phyloP scores from a whole-genome alignment of 2,329 filamentous ascomycete species.

The Raffaelea albimanens region DNA sequence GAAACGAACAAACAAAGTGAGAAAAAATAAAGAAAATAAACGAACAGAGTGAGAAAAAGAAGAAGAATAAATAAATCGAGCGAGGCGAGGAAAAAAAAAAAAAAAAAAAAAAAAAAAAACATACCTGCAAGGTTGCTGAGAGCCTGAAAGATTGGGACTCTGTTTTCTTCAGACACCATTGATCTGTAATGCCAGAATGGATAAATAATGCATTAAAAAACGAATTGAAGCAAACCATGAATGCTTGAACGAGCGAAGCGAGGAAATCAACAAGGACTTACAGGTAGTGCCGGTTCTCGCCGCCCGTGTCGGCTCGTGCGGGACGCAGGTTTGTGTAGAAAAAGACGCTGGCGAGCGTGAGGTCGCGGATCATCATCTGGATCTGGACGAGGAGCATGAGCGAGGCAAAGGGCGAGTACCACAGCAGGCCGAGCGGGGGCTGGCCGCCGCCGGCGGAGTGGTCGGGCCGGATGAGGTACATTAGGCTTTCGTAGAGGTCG shows the following conservation, averaged over 20 bases:
- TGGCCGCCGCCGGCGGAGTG: neutral
- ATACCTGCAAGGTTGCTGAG: neutral
- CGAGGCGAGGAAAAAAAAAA: neutral
- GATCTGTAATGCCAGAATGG: neutral
- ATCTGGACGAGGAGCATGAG: conserved; percentile 1
- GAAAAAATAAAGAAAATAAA: no score
- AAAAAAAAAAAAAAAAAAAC: neutral
- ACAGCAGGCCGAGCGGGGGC: neutral
- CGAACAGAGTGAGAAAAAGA: neutral
- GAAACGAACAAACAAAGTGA: neutral
- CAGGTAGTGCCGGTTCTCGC: neutral
- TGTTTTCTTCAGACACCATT: neutral
- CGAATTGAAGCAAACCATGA: no score
- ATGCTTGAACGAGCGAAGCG: no score
- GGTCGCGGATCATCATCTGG: conserved; percentile 2
- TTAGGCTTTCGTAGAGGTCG: conserved; percentile 1
- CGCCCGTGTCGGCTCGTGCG: neutral
- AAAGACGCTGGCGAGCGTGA: conserved; percentile 1
- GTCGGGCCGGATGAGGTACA: neutral
- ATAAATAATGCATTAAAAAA: no score
- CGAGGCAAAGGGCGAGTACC: conserved; percentile 1
- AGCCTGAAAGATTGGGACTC: neutral
- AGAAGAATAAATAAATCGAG: no score
- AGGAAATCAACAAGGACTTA: neutral
- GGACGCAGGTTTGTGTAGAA: neutral